Evolutionary conservation across 2,329 filamentous ascomycete species (phyloP), one percentile per base, ranked within the genome.

Genomic region (Trichophyton rubrum): DNA sequence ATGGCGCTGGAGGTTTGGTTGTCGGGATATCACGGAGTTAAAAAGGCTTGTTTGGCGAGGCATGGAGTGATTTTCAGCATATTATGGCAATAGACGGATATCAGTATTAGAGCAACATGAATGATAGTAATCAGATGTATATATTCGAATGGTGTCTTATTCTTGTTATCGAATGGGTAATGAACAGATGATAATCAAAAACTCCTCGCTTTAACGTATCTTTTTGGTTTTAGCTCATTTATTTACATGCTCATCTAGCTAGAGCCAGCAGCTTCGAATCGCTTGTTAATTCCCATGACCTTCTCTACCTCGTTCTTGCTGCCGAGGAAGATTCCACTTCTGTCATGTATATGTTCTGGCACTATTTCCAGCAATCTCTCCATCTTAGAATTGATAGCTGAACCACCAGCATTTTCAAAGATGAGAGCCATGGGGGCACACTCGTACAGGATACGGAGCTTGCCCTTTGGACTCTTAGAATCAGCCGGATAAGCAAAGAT

Each of bases 341-440:
- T 84, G 77, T 99, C 93, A 75, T 99, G 93, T 70, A 99, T 99
- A 74, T 89, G 82, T 74, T 95, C 87, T 1, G 93, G 93, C 0
- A 89, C 84, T 45, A 97, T 85, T 60, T 89, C 86, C 66, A 99
- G 79, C 87, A 99, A 91, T 63, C 92, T 84, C 66, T 84, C 78
- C 90, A 96, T 96, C 61, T 88, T 86, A 77, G 88, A 91, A 77
- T 97, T 87, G 60, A 99, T 79, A 17, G 93, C 93, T 75, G 95
- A 86, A 63, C 93, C 93, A 68, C 93, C 93, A 68, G 93, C 93
- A 77, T 99, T 96, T 78, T 99, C 93, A 74, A 99, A 97, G 5
- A 99, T 84, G 86, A 97, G 88, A 24, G 93, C 93, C 93, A 99
- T 99, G 43, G 93, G 93, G 13, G 93, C 93, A 73, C 93, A 99